A percentile compares a stretch with the other conserved stretches of the same genome.
Conservation (phyloP, 495 filamentous ascomycete genomes). For the Rostrohypoxylon terebratum region DNA sequence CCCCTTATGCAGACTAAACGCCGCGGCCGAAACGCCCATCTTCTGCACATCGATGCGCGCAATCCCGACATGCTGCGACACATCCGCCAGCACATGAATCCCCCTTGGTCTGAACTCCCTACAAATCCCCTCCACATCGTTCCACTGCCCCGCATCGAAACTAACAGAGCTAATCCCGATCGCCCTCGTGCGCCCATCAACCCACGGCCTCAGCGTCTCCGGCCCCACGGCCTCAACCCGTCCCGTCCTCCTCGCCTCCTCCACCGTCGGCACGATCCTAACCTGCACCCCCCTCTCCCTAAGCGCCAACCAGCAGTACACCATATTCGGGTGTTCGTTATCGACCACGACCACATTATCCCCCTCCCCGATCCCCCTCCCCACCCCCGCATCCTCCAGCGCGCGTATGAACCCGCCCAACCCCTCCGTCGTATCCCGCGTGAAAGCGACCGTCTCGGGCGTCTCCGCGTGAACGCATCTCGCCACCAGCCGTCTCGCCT, state of each 20-base stretch:
- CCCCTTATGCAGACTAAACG: conserved; percentile 45
- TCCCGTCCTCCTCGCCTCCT: conserved; percentile 13
- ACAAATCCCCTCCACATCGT: conserved; percentile 38
- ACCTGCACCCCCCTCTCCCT: conserved; percentile 35
- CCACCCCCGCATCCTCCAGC: neutral
- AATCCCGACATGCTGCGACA: conserved; percentile 44
- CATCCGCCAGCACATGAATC: conserved; percentile 38
- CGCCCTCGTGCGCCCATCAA: conserved; percentile 38
- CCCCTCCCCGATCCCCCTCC: conserved; percentile 8
- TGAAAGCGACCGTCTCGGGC: conserved; percentile 36
- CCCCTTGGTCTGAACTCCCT: conserved; percentile 30
- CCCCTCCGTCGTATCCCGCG: conserved; percentile 46
- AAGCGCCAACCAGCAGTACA: conserved; percentile 36
- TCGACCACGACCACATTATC: conserved; percentile 45
- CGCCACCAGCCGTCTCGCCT: conserved; percentile 32
- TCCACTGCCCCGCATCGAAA: conserved; percentile 36
- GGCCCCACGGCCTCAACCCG: conserved; percentile 1
- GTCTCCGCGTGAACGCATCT: conserved; percentile 36
- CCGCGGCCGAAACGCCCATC: conserved; percentile 39
- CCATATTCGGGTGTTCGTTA: conserved; percentile 40
- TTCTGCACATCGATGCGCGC: conserved; percentile 32
- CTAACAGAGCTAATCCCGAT: conserved; percentile 39
- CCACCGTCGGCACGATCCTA: conserved; percentile 30
- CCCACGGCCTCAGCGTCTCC: conserved; percentile 34
- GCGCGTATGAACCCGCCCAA: conserved; percentile 34